Evolutionary conservation across 129 eudicot genomes (phyloP).

Genomic region (Logfia minima): DNA sequence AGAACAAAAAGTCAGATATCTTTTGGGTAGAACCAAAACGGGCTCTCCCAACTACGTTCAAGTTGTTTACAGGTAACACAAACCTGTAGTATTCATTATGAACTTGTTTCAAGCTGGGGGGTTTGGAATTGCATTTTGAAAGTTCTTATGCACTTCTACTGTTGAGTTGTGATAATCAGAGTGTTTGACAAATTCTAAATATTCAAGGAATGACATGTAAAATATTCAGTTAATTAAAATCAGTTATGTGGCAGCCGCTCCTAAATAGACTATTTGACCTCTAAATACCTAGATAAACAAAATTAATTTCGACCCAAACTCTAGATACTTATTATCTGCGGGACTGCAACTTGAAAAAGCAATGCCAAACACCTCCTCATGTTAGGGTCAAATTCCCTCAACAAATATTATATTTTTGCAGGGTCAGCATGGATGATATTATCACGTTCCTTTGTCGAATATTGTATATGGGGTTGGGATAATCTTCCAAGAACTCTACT

Average conservation of each 20-base stretch:
- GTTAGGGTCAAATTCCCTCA: not conserved
- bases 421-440: conserved; percentile 97
- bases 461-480: conserved; percentile 92
- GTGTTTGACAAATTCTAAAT: not conserved
- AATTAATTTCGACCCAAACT: not conserved
- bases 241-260: not conserved
- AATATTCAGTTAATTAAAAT: not conserved
- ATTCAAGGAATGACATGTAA: not conserved
- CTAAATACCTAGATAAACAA: not conserved
- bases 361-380: not conserved
- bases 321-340: not conserved
- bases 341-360: not conserved
- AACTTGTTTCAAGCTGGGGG: not conserved
- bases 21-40: conserved; percentile 71
- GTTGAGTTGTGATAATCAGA: not conserved
- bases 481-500: conserved; percentile 86
- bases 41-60: conserved; percentile 69
- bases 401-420: conserved; percentile 22
- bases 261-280: not conserved
- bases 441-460: conserved; percentile 78
- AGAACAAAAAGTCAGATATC: conserved; percentile 61
- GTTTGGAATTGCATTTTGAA: not conserved
- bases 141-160: not conserved
- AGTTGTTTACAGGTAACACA: conserved; percentile 67
- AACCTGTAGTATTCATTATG: not conserved